phyloP scores from a whole-genome alignment of 768 basidiomycete species.

The Neoboletus brunneissimus region DNA sequence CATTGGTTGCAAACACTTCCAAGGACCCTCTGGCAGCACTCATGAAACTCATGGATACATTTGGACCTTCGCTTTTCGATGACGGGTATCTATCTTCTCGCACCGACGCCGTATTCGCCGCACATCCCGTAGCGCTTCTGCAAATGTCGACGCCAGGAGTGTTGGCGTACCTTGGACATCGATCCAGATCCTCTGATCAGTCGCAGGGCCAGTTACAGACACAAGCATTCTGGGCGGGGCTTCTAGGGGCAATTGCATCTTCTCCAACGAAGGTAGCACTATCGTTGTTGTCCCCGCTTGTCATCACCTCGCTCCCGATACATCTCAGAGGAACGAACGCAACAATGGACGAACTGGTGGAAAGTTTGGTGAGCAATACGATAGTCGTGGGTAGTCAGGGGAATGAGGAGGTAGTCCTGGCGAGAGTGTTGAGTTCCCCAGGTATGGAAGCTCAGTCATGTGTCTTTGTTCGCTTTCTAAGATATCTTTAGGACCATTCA shows the following conservation, averaged over 20 bases:
- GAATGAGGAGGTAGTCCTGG: not conserved
- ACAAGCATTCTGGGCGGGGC: constrained; percentile 22
- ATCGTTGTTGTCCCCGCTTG: constrained; percentile 42
- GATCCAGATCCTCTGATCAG: constrained; percentile 10
- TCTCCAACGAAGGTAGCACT: constrained; percentile 31
- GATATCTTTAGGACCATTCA: constrained; percentile 15
- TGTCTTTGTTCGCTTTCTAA: not conserved
- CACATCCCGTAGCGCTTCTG: constrained; percentile 41
- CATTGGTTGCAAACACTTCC: not conserved
- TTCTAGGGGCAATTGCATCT: constrained; percentile 44
- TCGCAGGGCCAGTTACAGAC: constrained; percentile 8
- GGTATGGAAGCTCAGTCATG: constrained; percentile 7
- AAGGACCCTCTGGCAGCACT: constrained; percentile 28
- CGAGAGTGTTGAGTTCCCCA: constrained; percentile 16
- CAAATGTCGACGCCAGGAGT: constrained; percentile 42
- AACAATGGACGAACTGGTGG: constrained; percentile 46
- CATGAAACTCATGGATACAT: constrained; percentile 47
- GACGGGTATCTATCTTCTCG: constrained; percentile 40
- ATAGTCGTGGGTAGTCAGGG: not conserved
- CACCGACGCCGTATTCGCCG: constrained; percentile 43
- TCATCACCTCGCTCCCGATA: constrained; percentile 38
- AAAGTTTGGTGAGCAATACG: constrained; percentile 10
- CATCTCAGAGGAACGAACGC: constrained; percentile 43
- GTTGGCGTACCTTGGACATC: constrained; percentile 46
- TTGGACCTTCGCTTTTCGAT: constrained; percentile 49